These are phyloP conservation scores for Leucoagaricus sp. DNA, from an alignment of 1,284 basidiomycete species.

Conservation along the genomic window DNA sequence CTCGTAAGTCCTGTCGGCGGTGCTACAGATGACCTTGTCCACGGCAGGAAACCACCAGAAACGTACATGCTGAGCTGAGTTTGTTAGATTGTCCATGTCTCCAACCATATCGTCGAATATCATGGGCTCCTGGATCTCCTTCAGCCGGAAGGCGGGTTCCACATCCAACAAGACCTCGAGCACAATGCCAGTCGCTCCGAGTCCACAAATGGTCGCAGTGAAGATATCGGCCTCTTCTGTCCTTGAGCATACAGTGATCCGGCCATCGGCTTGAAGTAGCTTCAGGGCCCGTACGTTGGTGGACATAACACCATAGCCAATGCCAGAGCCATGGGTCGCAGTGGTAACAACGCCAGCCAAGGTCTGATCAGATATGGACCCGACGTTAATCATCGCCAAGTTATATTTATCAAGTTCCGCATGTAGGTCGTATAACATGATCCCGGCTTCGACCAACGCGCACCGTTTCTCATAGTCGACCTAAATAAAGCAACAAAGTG, in stretches of 20 bases:
- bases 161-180: slow-evolving; percentile 79
- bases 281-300: slow-evolving; percentile 78
- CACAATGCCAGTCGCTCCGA: slow-evolving; percentile 93
- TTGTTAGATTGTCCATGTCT: slow-evolving; percentile 57
- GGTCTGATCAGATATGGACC: slow-evolving; percentile 97
- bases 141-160: slow-evolving; percentile 82
- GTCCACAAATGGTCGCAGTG: slow-evolving; percentile 88
- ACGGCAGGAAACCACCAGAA: slow-evolving; percentile 95
- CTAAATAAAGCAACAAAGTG: slow-evolving; percentile 38
- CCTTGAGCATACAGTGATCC: slow-evolving; percentile 69
- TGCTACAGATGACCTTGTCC: slow-evolving; percentile 72
- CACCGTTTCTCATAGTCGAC: slow-evolving; percentile 71
- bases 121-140: slow-evolving; percentile 73
- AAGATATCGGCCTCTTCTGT: slow-evolving; percentile 77
- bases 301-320: slow-evolving; percentile 81
- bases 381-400: slow-evolving; percentile 90
- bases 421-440: slow-evolving; percentile 77
- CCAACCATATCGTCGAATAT: slow-evolving; percentile 66
- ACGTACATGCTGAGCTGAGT: slow-evolving; percentile 83
- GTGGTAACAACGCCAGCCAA: slow-evolving; percentile 94
- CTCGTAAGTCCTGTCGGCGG: slow-evolving; percentile 76
- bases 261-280: slow-evolving; percentile 75
- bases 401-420: slow-evolving; percentile 63
- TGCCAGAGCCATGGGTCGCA: slow-evolving; percentile 92
- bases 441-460: slow-evolving; percentile 78